Evolutionary conservation across 306 rosid species (phyloP), one percentile per base, ranked within the genome.

Genomic region (Trifolium subterraneum): DNA sequence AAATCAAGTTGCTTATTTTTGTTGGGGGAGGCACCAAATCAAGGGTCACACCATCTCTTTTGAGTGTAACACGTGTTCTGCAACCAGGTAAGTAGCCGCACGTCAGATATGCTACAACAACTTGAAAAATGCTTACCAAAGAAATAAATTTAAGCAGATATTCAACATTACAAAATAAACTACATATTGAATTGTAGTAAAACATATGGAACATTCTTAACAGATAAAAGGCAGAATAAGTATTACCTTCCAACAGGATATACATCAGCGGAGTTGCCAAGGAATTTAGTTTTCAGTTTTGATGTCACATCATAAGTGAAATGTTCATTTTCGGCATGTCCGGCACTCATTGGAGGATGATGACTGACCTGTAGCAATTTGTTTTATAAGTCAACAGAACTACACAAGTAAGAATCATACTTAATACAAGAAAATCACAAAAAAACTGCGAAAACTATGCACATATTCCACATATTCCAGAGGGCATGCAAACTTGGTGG

Each of bases 281-380:
- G 87, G 68, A 95, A 82, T 79, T 95, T 95, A 48, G 99, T 95
- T 82, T 90, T 92, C 87, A 95, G 75, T 84, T 95, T 95, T n/a
- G 99, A 95, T 2, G 99, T 92, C 70, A 90, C 71, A 16, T 92
- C 99, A 44, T 95, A 95, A 52, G 85, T 78, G 82, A 94, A 94
- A 75, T 92, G 98, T 54, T 90, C 99, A 81, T 90, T 94, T 86
- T 92, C 99, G 52, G 93, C 93, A 81, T 92, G 98, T 54, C 87
- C 99, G 68, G 98, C 99, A 81, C 99, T 85, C 89, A 85, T 90
- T 29, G 99, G 99, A 65, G 99, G 99, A 74, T 94, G 99, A 87
- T 94, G 99, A 81, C 99, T 75, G 35, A 94, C 93, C 99, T 94
- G 85, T 55, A 83, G 81, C 44, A 81, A 70, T 71, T 70, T 39